Conservation (phyloP, 805 yeast genomes). For the Yarrowia divulgata region DNA sequence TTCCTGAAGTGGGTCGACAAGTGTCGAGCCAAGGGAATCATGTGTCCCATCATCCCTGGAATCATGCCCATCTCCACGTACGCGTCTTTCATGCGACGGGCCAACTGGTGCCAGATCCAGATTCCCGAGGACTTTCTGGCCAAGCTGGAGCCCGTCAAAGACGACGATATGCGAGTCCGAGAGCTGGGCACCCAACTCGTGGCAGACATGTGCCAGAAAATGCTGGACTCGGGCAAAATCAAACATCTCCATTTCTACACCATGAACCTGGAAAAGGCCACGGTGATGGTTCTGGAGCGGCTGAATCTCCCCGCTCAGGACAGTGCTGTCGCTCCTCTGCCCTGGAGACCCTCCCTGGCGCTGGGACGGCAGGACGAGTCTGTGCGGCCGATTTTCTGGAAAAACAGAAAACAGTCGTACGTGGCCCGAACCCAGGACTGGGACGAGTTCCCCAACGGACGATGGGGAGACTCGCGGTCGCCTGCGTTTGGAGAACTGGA, state of each 20-base stretch:
- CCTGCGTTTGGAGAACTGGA: slow-evolving; percentile 96
- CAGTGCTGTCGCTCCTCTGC: slow-evolving; percentile 49
- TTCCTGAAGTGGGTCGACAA: slow-evolving; percentile 82
- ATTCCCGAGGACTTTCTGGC: slow-evolving; percentile 78
- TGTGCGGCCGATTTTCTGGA: slow-evolving; percentile 96
- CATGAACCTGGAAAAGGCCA: slow-evolving; percentile 93
- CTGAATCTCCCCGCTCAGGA: slow-evolving; percentile 62
- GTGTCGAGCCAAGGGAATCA: slow-evolving; percentile 74
- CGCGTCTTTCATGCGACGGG: slow-evolving; percentile 89
- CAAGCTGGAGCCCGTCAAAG: slow-evolving; percentile 79
- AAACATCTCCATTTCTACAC: slow-evolving; percentile 95
- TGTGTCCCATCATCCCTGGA: slow-evolving; percentile 91
- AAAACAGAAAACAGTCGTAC: slow-evolving; percentile 88
- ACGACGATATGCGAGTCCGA: slow-evolving; percentile 88
- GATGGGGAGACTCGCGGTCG: slow-evolving; percentile 98
- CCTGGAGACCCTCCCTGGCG: slow-evolving; percentile 92
- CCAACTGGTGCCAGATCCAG: slow-evolving; percentile 88
- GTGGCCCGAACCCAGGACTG: slow-evolving; percentile 89
- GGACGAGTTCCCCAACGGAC: slow-evolving; percentile 98
- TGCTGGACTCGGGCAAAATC: slow-evolving; percentile 73
- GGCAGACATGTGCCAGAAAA: slow-evolving; percentile 78
- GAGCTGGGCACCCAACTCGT: slow-evolving; percentile 83
- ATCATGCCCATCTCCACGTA: slow-evolving; percentile 99
- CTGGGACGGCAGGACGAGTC: slow-evolving; percentile 80
- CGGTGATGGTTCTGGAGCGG: slow-evolving; percentile 83